Base-by-base conservation (phyloP, 139 green algal species). In the Penium margaritaceum region DNA sequence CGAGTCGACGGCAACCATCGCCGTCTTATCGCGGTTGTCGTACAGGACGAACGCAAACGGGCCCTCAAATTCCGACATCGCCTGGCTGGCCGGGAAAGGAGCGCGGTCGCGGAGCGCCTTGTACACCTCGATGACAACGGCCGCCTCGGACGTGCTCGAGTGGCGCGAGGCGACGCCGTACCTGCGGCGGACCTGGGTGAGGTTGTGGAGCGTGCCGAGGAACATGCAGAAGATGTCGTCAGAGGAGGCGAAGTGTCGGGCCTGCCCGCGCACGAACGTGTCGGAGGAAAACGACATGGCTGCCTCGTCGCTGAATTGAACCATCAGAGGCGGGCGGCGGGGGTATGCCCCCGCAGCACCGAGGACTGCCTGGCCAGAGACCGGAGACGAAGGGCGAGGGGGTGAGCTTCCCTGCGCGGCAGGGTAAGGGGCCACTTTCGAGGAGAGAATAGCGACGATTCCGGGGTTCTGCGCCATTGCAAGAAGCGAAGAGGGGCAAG, bases 1-100 rank as follows among this genome's bases (percentile, higher is more conserved):
- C 38, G 27, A 27, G 12, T 70, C 63, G 30, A 60, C 30, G 21
- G 69, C 2, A 15, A 76, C 35, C n/a, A 76, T 75, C 15, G 75
- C 39, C 33, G 34, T 76, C 24, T 76, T 72, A 12, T 38, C 33
- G 19, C 35, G 32, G 21, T 72, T 14, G 54, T 73, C 51, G 60
- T 35, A 76, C 21, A 58, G 57, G 60, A 72, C 21, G 58, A 76
- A 76, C 21, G 69, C 37, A 72, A 76, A 76, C 5, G 33, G 33
- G 27, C 54, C 53, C 53, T 36, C 12, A n/a, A 72, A 76, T 30
- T 76, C 35, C 24, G 21, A 47, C 65, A 76, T 24, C 24, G 47
- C 69, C 17, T 76, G 54, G n/a, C 62, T 27, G 21, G 29, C 69
- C 5, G 54, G 24, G 60, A 21, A 72, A 2, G 69, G 69, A 12